Evolutionary conservation across 2,329 filamentous ascomycete species (phyloP), one percentile per base, ranked within the genome.

Genomic region (Cytospora piceae): DNA sequence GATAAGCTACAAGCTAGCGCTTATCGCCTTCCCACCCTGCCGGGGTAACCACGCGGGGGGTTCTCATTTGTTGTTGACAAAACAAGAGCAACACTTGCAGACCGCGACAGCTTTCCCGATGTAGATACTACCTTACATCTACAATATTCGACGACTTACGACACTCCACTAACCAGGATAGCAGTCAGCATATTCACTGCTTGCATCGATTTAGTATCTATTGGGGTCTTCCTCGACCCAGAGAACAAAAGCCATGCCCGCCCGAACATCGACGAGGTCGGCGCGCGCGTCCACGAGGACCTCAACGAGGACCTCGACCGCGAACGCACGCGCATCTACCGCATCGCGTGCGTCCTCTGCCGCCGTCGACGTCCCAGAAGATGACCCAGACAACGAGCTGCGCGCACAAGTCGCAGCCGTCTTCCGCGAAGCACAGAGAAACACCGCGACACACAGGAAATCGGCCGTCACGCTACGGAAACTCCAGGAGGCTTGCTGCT

Each of bases 361-460:
- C 24, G 75, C 74, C 69, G 27, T 77, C 69, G 80, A 85, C 52
- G 77, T 91, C n/a, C 90, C 91, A 49, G 85, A 90, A 72, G 93
- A 97, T 74, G 85, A 88, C 4, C 85, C 87, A 61, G 83, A 87
- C 56, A 93, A 86, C 65, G 85, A 85, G 20, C 80, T 97, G 70
- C 90, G 94, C 72, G 85, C 83, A 42, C 90, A 91, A 74, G 83
- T 97, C 61, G 90, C 89, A 74, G 79, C 84, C 63, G 84, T 93
- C 58, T 94, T 94, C 74, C 84, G 85, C 70, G 91, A 94, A 76
- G 93, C 94, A 39, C 95, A 99, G 77, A 89, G 90, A 72, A 96
- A 92, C 1, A 96, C 91, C 0, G 93, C 94, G 1, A 92, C 92
- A 2, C 95, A 99, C 76, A 85, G 94, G 67, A 98, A 98, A 75